phyloP scores from a whole-genome alignment of 306 rosid genomes.

The Vigna angularis region DNA sequence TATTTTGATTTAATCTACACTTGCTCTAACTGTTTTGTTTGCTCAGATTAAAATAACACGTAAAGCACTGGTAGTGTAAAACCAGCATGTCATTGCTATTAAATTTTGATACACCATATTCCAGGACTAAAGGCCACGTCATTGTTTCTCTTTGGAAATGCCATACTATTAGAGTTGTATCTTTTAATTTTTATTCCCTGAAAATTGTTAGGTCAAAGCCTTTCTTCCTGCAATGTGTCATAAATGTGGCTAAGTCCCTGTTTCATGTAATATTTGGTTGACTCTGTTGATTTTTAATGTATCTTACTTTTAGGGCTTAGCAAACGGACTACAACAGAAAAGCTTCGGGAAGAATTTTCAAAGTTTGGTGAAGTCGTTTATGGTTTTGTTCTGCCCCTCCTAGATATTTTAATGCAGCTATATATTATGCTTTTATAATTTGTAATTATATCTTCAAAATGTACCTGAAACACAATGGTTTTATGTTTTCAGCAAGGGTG shows the following conservation, averaged over 20 bases:
- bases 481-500: conserved; percentile 73
- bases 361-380: conserved; percentile 85
- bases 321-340: conserved; percentile 88
- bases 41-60: neutral
- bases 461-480: conserved; percentile 4
- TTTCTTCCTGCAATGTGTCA: conserved; percentile 1
- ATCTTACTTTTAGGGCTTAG: conserved; percentile 72
- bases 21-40: neutral
- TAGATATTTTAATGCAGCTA: neutral
- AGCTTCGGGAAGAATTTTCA: conserved; percentile 70
- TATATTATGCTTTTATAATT: neutral
- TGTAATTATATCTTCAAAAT: conserved; percentile 27
- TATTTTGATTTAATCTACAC: neutral
- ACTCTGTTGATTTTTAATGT: neutral
- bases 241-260: neutral
- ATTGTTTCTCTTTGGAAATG: neutral
- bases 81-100: conserved; percentile 5
- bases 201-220: neutral
- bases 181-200: neutral
- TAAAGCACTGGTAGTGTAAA: neutral
- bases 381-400: conserved; percentile 52
- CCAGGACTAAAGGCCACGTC: neutral
- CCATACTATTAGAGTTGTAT: conserved; percentile 4
- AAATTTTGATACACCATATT: neutral
- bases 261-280: conserved; percentile 15